phyloP scores from a whole-genome alignment of 2,329 filamentous ascomycete genomes.

The Aspergillus brasiliensis region DNA sequence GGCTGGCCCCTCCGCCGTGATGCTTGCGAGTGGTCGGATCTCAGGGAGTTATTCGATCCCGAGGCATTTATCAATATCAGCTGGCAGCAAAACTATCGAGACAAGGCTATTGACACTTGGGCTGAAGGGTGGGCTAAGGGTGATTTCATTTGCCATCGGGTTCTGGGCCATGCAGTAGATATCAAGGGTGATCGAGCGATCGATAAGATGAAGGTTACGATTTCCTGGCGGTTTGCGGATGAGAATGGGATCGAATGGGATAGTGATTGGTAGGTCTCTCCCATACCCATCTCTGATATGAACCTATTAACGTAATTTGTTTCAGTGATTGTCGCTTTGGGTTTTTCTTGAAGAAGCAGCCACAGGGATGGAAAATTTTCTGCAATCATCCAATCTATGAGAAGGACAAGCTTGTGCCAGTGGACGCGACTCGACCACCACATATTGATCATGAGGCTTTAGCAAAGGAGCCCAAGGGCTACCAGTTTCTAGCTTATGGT shows the following conservation, averaged over 20 bases:
- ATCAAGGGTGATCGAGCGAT: constrained; percentile 7
- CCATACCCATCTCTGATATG: neutral
- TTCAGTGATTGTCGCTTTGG: constrained; percentile 4
- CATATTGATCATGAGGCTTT: constrained; percentile 1
- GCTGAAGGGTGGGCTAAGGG: constrained; percentile 4
- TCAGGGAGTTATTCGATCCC: neutral
- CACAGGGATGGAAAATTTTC: constrained; percentile 2
- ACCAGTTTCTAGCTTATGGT: constrained; percentile 2
- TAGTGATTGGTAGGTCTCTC: neutral
- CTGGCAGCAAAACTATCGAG: constrained; percentile 9
- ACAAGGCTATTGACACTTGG: constrained; percentile 7
- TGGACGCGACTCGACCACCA: neutral
- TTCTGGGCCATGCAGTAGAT: constrained; percentile 4
- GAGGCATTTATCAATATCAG: constrained; percentile 5
- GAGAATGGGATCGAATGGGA: constrained; percentile 8
- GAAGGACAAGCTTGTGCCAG: constrained; percentile 4
- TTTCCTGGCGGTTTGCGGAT: constrained; percentile 6
- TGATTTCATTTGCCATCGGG: constrained; percentile 3
- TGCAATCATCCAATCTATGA: constrained; percentile 9
- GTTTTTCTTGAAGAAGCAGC: neutral
- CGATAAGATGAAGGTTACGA: constrained; percentile 10
- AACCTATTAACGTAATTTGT: neutral
- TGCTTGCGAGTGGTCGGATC: constrained; percentile 10
- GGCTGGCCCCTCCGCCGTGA: constrained; percentile 9
- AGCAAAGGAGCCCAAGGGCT: neutral